Evolutionary conservation across 176 grass and related monocot genomes (phyloP).

Genomic region (Chloris gayana): DNA sequence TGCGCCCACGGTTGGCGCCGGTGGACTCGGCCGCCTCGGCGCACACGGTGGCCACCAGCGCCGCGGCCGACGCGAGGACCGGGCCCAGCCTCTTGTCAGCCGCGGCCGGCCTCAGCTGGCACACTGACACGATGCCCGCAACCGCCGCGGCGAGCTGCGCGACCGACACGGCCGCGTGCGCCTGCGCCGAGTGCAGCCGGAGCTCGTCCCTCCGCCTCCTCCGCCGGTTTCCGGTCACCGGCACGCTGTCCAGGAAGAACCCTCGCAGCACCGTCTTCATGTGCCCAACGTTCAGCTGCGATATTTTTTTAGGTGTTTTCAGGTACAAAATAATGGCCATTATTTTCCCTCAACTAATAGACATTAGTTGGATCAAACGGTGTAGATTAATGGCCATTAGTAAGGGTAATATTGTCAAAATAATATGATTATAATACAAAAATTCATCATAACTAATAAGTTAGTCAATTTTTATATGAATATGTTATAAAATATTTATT

Average conservation of each 20-base stretch:
- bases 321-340: too few relatives aligned
- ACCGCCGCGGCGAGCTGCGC: constrained; percentile 76
- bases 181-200: constrained; percentile 73
- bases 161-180: constrained; percentile 76
- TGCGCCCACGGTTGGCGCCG: constrained; percentile 47
- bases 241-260: constrained; percentile 56
- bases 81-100: constrained; percentile 42
- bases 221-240: constrained; percentile 43
- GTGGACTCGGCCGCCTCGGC: constrained; percentile 75
- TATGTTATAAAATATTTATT: too few relatives aligned
- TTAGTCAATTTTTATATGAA: too few relatives aligned
- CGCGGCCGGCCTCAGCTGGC: constrained; percentile 36
- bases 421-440: too few relatives aligned
- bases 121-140: constrained; percentile 57
- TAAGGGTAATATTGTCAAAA: too few relatives aligned
- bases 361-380: too few relatives aligned
- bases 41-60: constrained; percentile 89
- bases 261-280: constrained; percentile 59
- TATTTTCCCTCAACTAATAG: too few relatives aligned
- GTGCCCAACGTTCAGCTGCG: constrained; percentile 57
- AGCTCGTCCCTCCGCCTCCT: constrained; percentile 58
- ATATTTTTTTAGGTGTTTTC: too few relatives aligned
- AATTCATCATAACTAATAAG: too few relatives aligned
- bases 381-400: too few relatives aligned
- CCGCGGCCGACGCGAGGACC: constrained; percentile 66